These are phyloP conservation scores for Coniophora puteana DNA, from an alignment of 1,284 basidiomycete species.

Conservation along the genomic window DNA sequence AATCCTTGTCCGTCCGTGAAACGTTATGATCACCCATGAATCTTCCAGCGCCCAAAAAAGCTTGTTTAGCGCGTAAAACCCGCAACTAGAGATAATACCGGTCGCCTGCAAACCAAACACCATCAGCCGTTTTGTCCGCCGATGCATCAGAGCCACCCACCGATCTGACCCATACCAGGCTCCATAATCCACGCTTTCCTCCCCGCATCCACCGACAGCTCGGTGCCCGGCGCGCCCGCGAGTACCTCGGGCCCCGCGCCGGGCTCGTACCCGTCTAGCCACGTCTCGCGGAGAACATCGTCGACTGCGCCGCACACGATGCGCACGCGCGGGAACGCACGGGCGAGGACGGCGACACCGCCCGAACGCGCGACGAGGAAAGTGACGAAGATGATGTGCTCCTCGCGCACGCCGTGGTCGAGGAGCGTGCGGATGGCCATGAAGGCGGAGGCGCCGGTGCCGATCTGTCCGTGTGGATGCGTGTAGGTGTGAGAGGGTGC, in stretches of 20 bases:
- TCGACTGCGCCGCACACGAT: constrained; percentile 86
- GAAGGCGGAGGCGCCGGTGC: constrained; percentile 91
- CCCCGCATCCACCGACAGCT: constrained; percentile 34
- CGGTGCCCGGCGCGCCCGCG: constrained; percentile 37
- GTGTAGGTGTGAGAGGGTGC: neutral
- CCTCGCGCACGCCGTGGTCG: constrained; percentile 89
- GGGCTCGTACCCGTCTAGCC: constrained; percentile 55
- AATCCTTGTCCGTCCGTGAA: too few species aligned
- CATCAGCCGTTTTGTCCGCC: constrained; percentile 6
- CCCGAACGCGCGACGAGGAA: constrained; percentile 85
- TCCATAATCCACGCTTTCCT: constrained; percentile 73
- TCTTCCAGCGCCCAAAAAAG: too few species aligned
- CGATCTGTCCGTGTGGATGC: constrained; percentile 56
- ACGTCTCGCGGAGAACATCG: constrained; percentile 64
- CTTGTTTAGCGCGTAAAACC: too few species aligned
- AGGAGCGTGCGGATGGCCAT: constrained; percentile 96
- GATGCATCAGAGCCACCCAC: constrained; percentile 33
- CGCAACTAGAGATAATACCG: constrained; percentile 42
- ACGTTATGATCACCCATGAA: too few species aligned
- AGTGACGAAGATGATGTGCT: constrained; percentile 84
- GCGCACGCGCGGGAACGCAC: constrained; percentile 79
- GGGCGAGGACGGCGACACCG: constrained; percentile 72
- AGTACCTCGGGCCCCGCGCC: too few species aligned
- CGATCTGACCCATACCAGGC: constrained; percentile 82
- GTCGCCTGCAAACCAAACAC: constrained; percentile 32